Conservation (phyloP, 78 protist genomes). For the Neovahlkampfia damariscottae region DNA sequence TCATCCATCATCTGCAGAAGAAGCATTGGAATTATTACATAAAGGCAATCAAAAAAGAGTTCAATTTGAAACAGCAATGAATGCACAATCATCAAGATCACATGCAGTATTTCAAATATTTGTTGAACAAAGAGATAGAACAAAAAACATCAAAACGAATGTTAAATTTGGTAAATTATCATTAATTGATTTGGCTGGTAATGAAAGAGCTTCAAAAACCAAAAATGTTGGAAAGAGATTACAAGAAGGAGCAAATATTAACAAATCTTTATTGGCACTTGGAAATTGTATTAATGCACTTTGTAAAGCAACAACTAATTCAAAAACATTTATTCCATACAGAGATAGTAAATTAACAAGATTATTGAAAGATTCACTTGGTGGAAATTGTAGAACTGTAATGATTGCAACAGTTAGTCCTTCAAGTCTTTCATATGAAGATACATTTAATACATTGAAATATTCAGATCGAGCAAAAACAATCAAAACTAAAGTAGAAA, state of each 20-base stretch:
- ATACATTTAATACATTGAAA: slow-evolving; percentile 63
- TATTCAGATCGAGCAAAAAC: slow-evolving; percentile 60
- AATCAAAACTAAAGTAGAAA: slow-evolving; percentile 27
- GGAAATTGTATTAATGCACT: slow-evolving; percentile 87
- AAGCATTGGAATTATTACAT: slow-evolving; percentile 49
- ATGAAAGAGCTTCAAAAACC: slow-evolving; percentile 71
- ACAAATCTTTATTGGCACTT: slow-evolving; percentile 84
- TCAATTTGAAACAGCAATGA: slow-evolving; percentile 61
- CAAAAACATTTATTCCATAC: slow-evolving; percentile 69
- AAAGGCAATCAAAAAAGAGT: slow-evolving; percentile 65
- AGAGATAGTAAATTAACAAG: slow-evolving; percentile 94
- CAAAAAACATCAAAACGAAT: not conserved
- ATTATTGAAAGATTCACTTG: slow-evolving; percentile 76
- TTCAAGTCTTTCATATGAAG: slow-evolving; percentile 35
- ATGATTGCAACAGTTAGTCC: slow-evolving; percentile 70
- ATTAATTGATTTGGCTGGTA: slow-evolving; percentile 87
- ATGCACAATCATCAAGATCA: slow-evolving; percentile 70
- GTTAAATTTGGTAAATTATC: slow-evolving; percentile 21
- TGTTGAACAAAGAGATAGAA: not conserved
- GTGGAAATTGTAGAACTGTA: slow-evolving; percentile 66
- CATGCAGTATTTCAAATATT: slow-evolving; percentile 83
- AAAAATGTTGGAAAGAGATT: slow-evolving; percentile 63
- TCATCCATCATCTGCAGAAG: not conserved
- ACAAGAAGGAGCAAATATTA: slow-evolving; percentile 86
- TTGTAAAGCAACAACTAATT: not conserved